Evolutionary conservation across 2,329 filamentous ascomycete species (phyloP).

Genomic region (Ophiostoma triangulosporum): DNA sequence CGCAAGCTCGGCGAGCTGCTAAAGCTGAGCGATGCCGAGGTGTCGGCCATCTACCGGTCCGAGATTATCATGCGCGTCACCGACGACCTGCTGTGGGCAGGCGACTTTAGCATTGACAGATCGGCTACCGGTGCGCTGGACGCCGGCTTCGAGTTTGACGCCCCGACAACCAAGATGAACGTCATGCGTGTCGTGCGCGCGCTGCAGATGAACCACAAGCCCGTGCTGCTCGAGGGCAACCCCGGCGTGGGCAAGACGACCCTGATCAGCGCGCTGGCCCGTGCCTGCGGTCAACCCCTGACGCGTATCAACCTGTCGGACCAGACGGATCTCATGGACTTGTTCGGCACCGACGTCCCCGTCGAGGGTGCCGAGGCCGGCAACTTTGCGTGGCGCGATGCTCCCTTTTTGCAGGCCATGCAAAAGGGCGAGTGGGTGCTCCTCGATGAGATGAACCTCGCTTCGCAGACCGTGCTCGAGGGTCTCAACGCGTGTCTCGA

Average conservation of each 20-base stretch:
- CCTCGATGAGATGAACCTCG: constrained; percentile 96
- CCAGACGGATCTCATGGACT: constrained; percentile 92
- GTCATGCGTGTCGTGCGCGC: constrained; percentile 84
- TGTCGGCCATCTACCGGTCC: constrained; percentile 50
- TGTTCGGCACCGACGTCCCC: constrained; percentile 93
- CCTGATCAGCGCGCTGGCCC: constrained; percentile 71
- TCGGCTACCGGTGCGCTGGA: constrained; percentile 29
- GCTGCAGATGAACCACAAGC: constrained; percentile 66
- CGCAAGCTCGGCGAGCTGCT: constrained; percentile 57
- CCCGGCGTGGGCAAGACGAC: constrained; percentile 98
- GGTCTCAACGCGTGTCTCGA: constrained; percentile 93
- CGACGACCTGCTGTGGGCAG: constrained; percentile 47
- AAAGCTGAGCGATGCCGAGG: constrained; percentile 33
- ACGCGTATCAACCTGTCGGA: constrained; percentile 96
- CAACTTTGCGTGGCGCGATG: constrained; percentile 89
- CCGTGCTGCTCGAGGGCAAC: constrained; percentile 87
- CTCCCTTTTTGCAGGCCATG: constrained; percentile 92
- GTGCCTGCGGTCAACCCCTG: constrained; percentile 64
- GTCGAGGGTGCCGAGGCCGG: constrained; percentile 85
- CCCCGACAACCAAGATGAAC: constrained; percentile 80
- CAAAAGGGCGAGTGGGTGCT: constrained; percentile 94
- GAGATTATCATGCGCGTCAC: constrained; percentile 44
- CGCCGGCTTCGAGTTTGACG: constrained; percentile 64
- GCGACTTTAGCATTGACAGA: constrained; percentile 56
- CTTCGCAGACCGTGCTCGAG: constrained; percentile 91